These are phyloP conservation scores for Aspergillaceae sp. DNA, from an alignment of 2,329 filamentous ascomycete species.

Conservation along the genomic window DNA sequence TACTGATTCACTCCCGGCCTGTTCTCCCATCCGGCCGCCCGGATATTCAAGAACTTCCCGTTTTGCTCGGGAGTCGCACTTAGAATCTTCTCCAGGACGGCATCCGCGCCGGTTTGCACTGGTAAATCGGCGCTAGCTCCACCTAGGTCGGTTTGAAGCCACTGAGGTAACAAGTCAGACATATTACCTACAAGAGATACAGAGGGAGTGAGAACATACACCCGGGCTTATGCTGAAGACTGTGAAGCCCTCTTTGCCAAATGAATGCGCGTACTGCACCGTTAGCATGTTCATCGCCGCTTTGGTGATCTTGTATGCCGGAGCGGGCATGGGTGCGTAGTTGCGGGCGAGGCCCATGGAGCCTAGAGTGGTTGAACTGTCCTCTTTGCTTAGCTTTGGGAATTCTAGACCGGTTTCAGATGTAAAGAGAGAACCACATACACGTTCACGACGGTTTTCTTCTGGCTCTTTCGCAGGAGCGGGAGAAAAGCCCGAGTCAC, in stretches of 20 bases:
- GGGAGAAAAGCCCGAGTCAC: constrained; percentile 35
- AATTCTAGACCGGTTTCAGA: neutral
- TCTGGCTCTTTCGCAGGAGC: constrained; percentile 28
- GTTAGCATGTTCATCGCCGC: constrained; percentile 43
- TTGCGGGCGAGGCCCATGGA: constrained; percentile 27
- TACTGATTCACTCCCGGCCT: constrained; percentile 28
- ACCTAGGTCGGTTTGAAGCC: constrained; percentile 40
- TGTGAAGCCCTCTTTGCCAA: constrained; percentile 33
- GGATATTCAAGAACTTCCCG: constrained; percentile 43
- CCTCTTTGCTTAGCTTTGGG: neutral
- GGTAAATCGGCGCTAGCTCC: constrained; percentile 34
- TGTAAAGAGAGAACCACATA: constrained; percentile 13
- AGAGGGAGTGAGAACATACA: constrained; percentile 22
- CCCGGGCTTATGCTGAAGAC: constrained; percentile 37
- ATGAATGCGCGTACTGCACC: constrained; percentile 19
- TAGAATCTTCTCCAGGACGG: constrained; percentile 39
- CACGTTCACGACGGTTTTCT: constrained; percentile 41
- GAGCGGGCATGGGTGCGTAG: constrained; percentile 16
- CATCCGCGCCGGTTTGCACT: constrained; percentile 31
- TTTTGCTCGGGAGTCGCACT: constrained; percentile 30
- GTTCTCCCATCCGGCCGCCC: constrained; percentile 32
- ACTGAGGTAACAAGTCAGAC: constrained; percentile 21
- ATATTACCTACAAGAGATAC: neutral
- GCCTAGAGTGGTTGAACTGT: constrained; percentile 36
- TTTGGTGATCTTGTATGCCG: constrained; percentile 41